Evolutionary conservation across 331 rosid genomes (phyloP), one percentile per base, ranked within the genome.

Genomic region (Quercus lobata): DNA sequence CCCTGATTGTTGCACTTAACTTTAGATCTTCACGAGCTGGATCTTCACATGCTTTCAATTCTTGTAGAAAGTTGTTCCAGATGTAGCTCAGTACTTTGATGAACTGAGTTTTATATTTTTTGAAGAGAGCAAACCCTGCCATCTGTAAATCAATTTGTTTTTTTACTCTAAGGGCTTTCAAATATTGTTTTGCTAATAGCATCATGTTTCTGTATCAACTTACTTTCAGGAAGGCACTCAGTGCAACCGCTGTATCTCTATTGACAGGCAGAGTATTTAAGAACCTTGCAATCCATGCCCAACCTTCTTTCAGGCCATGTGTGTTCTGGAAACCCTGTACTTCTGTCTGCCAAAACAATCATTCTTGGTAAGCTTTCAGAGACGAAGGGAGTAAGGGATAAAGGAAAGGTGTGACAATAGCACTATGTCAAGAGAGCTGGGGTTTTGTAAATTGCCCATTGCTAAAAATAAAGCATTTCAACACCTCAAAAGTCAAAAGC

Each of bases 281-380:
- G 82, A 95, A 86, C 87, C 97, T 91, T 34, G 99, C 97, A 65
- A 90, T 88, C 99, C 97, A 95, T 69, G 95, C 89, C 94, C 99
- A 95, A 75, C 97, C 99, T 83, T 90, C 89, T 85, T 79, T 77
- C 83, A 93, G 86, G 78, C 97, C 98, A 69, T 91, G 97, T 34
- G 63, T 27, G 72, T 95, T 95, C 66, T 75, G 92, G 76, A 80
- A 53, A 49, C 89, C 82, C 10, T 78, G 52, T 65, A 85, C 81
- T 85, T 91, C 97, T 16, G 96, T 91, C 99, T 95, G 83, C 77
- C 56, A 56, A 84, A 83, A 69, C 35, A 82, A 60, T 35, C 41
- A 72, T 24, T 53, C 69, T 34, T 6, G 63, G 72, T 73, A 44
- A 84, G 80, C 65, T n/a, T 25, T 2, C 57, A 65, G 22, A 34